A percentile compares a stretch with the other conserved stretches of the same genome.
Conservation (phyloP, 345 rosid genomes). For the Schrenkiella parvula region DNA sequence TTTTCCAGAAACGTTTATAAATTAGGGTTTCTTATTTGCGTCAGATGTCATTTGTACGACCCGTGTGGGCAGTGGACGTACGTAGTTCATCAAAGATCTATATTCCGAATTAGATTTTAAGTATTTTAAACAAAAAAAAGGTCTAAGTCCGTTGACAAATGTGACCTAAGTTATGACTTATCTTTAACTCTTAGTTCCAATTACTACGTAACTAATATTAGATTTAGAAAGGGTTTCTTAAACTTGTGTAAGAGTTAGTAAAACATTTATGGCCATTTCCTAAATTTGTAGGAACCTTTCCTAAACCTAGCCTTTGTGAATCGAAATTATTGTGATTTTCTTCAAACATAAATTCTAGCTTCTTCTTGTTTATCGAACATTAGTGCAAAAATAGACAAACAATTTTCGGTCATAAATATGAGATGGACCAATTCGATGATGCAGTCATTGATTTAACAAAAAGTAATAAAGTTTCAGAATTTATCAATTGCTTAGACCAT, state of each 20-base stretch:
- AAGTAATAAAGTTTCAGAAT: neutral
- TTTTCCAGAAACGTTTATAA: neutral
- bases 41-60: neutral
- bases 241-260: neutral
- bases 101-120: neutral
- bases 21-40: constrained; percentile 4
- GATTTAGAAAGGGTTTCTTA: neutral
- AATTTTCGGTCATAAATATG: neutral
- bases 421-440: constrained; percentile 1
- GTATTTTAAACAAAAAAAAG: neutral
- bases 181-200: no score
- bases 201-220: neutral
- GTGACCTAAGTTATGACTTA: neutral
- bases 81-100: neutral
- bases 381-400: neutral
- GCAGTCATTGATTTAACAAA: neutral
- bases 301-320: neutral
- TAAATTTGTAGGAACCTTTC: neutral
- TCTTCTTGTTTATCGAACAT: neutral
- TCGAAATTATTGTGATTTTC: neutral
- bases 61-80: no score
- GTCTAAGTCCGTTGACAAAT: neutral
- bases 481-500: constrained; percentile 16
- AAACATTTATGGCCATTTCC: neutral
- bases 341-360: neutral